Evolutionary conservation across 768 basidiomycete species (phyloP), one percentile per base, ranked within the genome.

Genomic region (Kondoa malvinella): DNA sequence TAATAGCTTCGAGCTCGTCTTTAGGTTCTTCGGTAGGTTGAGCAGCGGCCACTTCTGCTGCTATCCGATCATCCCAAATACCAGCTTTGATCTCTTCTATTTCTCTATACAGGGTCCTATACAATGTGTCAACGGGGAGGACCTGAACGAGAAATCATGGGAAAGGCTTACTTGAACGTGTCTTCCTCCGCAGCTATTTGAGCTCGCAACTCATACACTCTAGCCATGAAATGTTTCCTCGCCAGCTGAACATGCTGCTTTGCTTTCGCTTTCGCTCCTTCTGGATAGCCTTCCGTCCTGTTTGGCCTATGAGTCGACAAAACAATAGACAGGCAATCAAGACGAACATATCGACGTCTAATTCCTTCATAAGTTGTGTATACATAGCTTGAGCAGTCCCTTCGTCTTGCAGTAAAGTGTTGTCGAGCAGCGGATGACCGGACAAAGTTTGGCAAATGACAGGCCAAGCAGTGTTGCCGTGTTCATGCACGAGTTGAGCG

Each of bases 71-170:
- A 72, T 87, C 86, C 82, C 84, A 84, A 65, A 77, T 76, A 0
- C 88, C 88, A 15, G 81, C 78, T 30, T 85, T 84, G 69, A 91
- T 87, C 1, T 84, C 83, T 63, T 87, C 83, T 58, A 92, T 88
- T 77, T 92, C 90, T 1, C 81, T 77, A 25, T 85, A 80, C 16
- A 91, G 79, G 34, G 77, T 77, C 76, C 89, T 89, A 69, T 4
- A 57, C 15, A 12, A 30, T 21, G 61, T 34, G 58, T 30, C 66
- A n/a, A 29, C 27, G n/a, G 8, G 4, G 64, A 31, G 26, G 66
- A 40, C 34, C 15, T 40, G 3, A 30, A 32, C 69, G 4, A 25
- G 40, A 17, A 40, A 64, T 17, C 69, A 67, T 21, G 25, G 34
- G 34, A 14, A 27, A 4, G 56, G 70, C 81, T 30, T 74, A 86